Conservation (phyloP, 768 basidiomycete genomes). For the Dioszegia aurantiaca region DNA sequence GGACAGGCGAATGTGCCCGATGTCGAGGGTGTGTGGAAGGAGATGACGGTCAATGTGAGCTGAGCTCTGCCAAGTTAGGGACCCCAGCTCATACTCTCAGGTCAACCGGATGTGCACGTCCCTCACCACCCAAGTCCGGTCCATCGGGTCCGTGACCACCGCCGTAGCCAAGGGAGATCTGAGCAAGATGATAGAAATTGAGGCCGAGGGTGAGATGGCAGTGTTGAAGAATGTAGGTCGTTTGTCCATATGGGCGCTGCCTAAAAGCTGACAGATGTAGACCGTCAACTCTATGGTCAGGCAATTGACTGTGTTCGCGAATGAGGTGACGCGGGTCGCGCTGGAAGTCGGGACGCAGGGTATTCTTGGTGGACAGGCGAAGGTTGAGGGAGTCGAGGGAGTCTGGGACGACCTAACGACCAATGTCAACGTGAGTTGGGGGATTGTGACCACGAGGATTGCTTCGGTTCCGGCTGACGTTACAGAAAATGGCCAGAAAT, state of each 20-base stretch:
- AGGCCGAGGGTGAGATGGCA: conserved; percentile 83
- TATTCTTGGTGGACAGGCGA: conserved; percentile 51
- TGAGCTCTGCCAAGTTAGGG: background rate
- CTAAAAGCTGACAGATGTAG: conserved; percentile 16
- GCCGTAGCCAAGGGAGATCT: conserved; percentile 56
- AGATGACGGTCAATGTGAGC: conserved; percentile 51
- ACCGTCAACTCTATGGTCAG: conserved; percentile 53
- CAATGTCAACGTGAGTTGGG: conserved; percentile 49
- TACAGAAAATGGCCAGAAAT: conserved; percentile 52
- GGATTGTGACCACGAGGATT: too few relatives aligned
- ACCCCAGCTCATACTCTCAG: conserved; percentile 30
- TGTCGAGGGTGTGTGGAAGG: conserved; percentile 91
- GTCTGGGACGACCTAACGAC: conserved; percentile 51
- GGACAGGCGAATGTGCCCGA: conserved; percentile 90
- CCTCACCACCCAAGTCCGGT: conserved; percentile 55
- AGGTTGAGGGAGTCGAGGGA: conserved; percentile 53
- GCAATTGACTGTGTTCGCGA: conserved; percentile 49
- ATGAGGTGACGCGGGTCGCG: conserved; percentile 53
- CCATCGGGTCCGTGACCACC: conserved; percentile 54
- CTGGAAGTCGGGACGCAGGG: conserved; percentile 52
- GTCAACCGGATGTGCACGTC: conserved; percentile 55
- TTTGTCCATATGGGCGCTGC: background rate
- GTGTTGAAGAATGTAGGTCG: conserved; percentile 54
- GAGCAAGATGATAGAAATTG: conserved; percentile 70
- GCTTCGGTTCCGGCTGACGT: too few relatives aligned